Percentiles rank a stretch among this genome's conserved stretches.
These are phyloP conservation scores for Takakia lepidozioides DNA, from an alignment of 225 moss, liverwort and hornwort species.

Conservation along the genomic window DNA sequence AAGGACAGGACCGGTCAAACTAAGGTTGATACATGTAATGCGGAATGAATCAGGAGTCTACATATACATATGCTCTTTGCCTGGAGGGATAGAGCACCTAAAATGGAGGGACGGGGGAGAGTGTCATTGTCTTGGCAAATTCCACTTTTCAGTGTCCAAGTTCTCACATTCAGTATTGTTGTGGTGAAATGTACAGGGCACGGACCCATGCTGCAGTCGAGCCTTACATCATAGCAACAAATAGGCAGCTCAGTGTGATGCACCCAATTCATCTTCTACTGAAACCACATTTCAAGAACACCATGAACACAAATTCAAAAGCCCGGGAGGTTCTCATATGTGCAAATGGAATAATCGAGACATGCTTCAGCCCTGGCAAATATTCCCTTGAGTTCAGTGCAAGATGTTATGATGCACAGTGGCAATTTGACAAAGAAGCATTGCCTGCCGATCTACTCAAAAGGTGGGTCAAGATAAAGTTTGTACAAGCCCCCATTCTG, in stretches of 20 bases:
- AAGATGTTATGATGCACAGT: not conserved
- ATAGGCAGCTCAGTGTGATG: constrained; percentile 10
- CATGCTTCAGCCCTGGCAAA: constrained; percentile 1
- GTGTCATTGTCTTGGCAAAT: too few relatives aligned
- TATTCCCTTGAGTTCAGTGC: constrained; percentile 3
- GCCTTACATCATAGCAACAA: constrained; percentile 8
- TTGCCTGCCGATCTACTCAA: constrained; percentile 4
- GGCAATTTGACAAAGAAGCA: constrained; percentile 6
- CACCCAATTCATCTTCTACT: constrained; percentile 4
- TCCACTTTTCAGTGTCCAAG: too few relatives aligned
- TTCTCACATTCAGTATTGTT: too few relatives aligned
- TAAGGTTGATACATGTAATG: not conserved
- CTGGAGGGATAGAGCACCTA: too few relatives aligned
- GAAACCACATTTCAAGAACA: constrained; percentile 6
- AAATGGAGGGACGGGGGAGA: too few relatives aligned
- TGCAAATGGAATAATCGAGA: constrained; percentile 6
- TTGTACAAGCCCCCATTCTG: too few relatives aligned
- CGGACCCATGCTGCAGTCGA: constrained; percentile 5
- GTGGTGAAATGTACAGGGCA: not conserved
- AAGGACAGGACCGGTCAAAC: too few relatives aligned
- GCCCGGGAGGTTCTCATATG: constrained; percentile 1
- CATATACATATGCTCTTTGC: too few relatives aligned
- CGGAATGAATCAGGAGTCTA: not conserved
- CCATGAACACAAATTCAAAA: constrained; percentile 2
- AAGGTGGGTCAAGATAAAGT: not conserved